These are phyloP conservation scores for Aspergillus baeticus DNA, from an alignment of 495 filamentous ascomycete genomes.

Conservation along the genomic window DNA sequence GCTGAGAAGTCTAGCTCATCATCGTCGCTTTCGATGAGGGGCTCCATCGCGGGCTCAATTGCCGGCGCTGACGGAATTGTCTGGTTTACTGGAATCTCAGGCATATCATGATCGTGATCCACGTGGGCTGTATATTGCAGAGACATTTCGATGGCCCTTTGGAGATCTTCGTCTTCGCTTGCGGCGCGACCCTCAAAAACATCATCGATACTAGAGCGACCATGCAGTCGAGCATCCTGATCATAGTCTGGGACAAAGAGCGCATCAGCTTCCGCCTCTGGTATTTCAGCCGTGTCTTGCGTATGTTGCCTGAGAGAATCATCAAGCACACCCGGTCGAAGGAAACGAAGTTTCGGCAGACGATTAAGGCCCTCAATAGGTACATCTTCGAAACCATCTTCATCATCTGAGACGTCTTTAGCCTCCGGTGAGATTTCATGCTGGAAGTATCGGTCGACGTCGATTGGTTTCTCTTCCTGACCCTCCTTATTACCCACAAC, in stretches of 20 bases:
- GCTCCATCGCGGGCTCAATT: constrained; percentile 16
- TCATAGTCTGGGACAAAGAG: constrained; percentile 63
- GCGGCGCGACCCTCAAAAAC: constrained; percentile 39
- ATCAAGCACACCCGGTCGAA: constrained; percentile 40
- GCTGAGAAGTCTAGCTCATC: constrained; percentile 45
- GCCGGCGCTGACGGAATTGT: constrained; percentile 14
- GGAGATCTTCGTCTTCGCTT: constrained; percentile 75
- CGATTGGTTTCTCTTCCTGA: constrained; percentile 77
- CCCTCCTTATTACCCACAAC: constrained; percentile 86
- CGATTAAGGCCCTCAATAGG: constrained; percentile 92
- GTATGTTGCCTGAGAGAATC: constrained; percentile 35
- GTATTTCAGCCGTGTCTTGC: constrained; percentile 42
- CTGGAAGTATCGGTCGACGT: constrained; percentile 71
- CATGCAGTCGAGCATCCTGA: constrained; percentile 23
- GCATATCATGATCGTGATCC: constrained; percentile 31
- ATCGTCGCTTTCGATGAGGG: constrained; percentile 36
- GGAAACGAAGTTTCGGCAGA: constrained; percentile 63
- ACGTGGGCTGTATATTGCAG: constrained; percentile 37
- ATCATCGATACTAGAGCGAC: constrained; percentile 36
- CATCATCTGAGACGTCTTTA: constrained; percentile 56
- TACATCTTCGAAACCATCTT: constrained; percentile 88
- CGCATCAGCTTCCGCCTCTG: constrained; percentile 49
- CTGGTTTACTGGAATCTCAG: constrained; percentile 34
- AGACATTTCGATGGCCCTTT: constrained; percentile 81
- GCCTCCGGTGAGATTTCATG: constrained; percentile 45